Conservation (phyloP, 306 rosid genomes). For the Quercus gilva region DNA sequence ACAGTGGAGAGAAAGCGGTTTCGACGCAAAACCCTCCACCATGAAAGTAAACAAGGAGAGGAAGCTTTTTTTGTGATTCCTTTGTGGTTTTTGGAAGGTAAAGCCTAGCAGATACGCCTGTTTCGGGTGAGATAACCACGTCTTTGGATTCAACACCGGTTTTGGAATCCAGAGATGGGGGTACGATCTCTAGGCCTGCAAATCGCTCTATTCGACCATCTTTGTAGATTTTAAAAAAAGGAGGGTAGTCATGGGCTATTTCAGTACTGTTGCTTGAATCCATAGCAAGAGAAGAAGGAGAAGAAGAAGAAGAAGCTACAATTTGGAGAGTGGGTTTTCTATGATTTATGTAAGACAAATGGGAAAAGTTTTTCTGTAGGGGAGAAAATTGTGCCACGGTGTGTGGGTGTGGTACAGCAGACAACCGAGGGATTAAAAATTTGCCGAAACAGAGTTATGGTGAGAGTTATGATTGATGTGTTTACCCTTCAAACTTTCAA, state of each 20-base stretch:
- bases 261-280: slow-evolving; percentile 5
- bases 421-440: neutral
- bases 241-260: slow-evolving; percentile 40
- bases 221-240: slow-evolving; percentile 55
- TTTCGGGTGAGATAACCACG: slow-evolving; percentile 43
- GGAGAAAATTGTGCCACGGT: neutral
- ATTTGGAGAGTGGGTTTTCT: neutral
- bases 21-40: slow-evolving; percentile 73
- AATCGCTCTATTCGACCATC: slow-evolving; percentile 57
- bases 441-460: neutral
- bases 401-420: neutral
- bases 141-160: slow-evolving; percentile 70
- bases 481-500: neutral
- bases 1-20: slow-evolving; percentile 48
- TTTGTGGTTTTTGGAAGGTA: slow-evolving; percentile 44
- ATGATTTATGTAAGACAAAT: neutral
- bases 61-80: slow-evolving; percentile 43
- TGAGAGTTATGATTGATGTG: too few species aligned
- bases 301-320: neutral
- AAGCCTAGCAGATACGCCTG: slow-evolving; percentile 51
- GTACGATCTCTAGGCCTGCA: slow-evolving; percentile 33
- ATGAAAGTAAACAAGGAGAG: slow-evolving; percentile 59
- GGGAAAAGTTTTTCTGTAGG: too few species aligned
- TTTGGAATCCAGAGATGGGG: slow-evolving; percentile 38
- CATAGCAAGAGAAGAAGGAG: slow-evolving; percentile 25